These are phyloP conservation scores for Pseudomonodictys pantanalensis DNA, from an alignment of 495 filamentous ascomycete genomes.

Conservation along the genomic window DNA sequence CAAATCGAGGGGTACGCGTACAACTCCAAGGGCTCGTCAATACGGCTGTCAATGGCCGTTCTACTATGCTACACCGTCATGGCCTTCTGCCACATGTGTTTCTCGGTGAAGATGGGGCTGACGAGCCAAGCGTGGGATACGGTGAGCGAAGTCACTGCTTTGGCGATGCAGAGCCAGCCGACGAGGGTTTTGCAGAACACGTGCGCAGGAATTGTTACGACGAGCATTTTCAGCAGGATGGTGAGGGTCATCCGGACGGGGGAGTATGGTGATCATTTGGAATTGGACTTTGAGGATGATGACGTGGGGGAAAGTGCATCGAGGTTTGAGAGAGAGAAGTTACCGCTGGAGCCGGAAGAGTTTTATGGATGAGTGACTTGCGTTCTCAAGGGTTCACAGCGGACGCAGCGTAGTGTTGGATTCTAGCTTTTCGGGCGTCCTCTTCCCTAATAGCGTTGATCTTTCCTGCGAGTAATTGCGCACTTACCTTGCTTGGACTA, in stretches of 20 bases:
- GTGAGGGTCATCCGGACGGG: constrained; percentile 4
- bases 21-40: background rate
- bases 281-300: constrained; percentile 6
- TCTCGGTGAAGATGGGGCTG: background rate
- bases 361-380: constrained; percentile 4
- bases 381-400: too few relatives aligned
- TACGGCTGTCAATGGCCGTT: background rate
- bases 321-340: too few relatives aligned
- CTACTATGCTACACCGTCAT: background rate
- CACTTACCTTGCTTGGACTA: too few relatives aligned
- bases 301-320: background rate
- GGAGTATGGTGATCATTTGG: constrained; percentile 1
- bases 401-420: too few relatives aligned
- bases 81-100: background rate
- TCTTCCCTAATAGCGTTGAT: too few relatives aligned
- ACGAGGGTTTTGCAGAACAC: background rate
- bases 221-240: constrained; percentile 1
- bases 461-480: too few relatives aligned
- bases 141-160: constrained; percentile 1
- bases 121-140: constrained; percentile 5
- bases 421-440: too few relatives aligned
- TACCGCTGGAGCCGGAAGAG: background rate
- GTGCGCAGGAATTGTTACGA: constrained; percentile 10
- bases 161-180: constrained; percentile 17
- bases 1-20: constrained; percentile 10